Conservation (phyloP, 164 flowering plant species). For the Hamamelis virginiana region DNA sequence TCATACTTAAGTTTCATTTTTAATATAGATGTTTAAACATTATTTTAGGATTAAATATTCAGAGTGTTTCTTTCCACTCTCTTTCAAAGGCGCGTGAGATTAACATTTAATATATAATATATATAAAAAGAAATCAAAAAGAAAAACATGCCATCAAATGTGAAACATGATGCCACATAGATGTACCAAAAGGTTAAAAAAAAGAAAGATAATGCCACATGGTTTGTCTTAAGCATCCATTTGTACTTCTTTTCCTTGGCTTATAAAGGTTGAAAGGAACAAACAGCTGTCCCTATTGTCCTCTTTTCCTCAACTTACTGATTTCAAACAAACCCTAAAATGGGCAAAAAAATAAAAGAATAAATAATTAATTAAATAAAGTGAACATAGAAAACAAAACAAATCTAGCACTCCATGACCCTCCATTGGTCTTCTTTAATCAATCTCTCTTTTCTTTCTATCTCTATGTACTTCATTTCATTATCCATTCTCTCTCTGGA, state of each 20-base stretch:
- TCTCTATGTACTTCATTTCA: slow-evolving; percentile 9
- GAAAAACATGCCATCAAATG: slow-evolving; percentile 42
- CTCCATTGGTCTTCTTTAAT: background rate
- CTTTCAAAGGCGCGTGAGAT: slow-evolving; percentile 1
- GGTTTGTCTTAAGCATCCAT: slow-evolving; percentile 27
- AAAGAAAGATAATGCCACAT: slow-evolving; percentile 26
- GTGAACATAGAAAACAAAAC: slow-evolving; percentile 1
- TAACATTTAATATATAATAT: slow-evolving; percentile 3
- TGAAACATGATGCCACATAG: slow-evolving; percentile 29
- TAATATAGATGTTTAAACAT: no score
- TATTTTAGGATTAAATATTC: no score
- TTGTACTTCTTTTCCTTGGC: slow-evolving; percentile 15
- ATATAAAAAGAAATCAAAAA: slow-evolving; percentile 8
- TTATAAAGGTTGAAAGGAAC: slow-evolving; percentile 29
- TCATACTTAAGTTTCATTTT: no score
- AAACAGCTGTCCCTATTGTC: slow-evolving; percentile 21
- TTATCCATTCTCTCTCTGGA: slow-evolving; percentile 1
- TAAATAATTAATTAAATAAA: background rate
- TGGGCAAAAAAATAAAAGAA: slow-evolving; percentile 9
- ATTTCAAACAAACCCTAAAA: slow-evolving; percentile 21
- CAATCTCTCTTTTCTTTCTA: background rate
- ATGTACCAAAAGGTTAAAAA: no score
- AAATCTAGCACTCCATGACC: slow-evolving; percentile 6
- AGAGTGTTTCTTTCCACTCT: background rate
- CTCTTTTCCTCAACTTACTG: background rate